These are phyloP conservation scores for Paramecium biaurelia DNA, from an alignment of 73 alveolate genomes.

Conservation along the genomic window DNA sequence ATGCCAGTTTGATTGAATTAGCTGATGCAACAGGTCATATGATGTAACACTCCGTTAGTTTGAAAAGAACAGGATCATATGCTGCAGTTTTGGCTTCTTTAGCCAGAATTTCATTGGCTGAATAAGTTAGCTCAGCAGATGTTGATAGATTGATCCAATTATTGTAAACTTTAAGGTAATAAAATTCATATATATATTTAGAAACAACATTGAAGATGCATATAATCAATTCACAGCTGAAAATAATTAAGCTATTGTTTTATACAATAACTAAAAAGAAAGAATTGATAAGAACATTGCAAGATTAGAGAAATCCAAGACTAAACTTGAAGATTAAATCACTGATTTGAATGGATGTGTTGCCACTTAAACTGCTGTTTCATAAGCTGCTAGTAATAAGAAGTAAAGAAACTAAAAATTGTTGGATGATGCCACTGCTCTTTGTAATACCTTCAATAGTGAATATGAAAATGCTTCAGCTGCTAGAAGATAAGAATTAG, in stretches of 20 bases:
- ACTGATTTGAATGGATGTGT: constrained; percentile 35
- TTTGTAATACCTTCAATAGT: constrained; percentile 30
- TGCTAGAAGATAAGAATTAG: constrained; percentile 50
- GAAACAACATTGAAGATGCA: constrained; percentile 42
- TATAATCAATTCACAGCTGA: constrained; percentile 28
- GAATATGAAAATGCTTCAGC: constrained; percentile 53
- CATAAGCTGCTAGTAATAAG: constrained; percentile 46
- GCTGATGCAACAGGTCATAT: constrained; percentile 36
- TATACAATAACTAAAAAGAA: constrained; percentile 31
- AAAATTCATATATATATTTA: neutral
- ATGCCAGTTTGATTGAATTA: constrained; percentile 41
- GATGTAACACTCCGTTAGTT: constrained; percentile 24
- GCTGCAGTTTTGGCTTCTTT: constrained; percentile 50
- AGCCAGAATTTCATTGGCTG: constrained; percentile 44
- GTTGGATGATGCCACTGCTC: constrained; percentile 40
- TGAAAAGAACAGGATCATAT: constrained; percentile 24
- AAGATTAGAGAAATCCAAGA: constrained; percentile 33
- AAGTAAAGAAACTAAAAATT: constrained; percentile 34
- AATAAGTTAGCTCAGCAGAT: constrained; percentile 48
- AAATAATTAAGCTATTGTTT: neutral
- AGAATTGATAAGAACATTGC: constrained; percentile 44
- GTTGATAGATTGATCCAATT: constrained; percentile 46
- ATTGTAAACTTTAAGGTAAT: constrained; percentile 20
- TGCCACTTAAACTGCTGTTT: constrained; percentile 53
- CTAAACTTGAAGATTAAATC: constrained; percentile 40